Evolutionary conservation across 495 filamentous ascomycete genomes (phyloP).

Genomic region (Neurospora sublineolata): DNA sequence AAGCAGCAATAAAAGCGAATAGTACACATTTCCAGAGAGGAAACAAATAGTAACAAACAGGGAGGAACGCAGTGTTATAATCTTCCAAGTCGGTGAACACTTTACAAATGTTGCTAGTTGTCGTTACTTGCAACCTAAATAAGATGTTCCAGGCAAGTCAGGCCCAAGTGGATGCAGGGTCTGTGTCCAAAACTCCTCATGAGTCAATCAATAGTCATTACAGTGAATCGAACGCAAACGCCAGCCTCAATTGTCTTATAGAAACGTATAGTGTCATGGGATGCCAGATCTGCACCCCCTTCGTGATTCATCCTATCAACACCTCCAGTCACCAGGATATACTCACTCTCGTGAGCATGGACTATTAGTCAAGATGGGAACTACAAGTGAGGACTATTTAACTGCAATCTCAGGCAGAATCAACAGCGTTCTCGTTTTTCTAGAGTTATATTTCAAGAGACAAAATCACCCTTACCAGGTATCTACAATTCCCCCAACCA

Average conservation of each 20-base stretch:
- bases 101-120: neutral
- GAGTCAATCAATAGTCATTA: neutral
- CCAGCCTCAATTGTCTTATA: neutral
- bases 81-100: neutral
- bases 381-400: neutral
- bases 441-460: neutral
- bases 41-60: neutral
- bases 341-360: neutral
- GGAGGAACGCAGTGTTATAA: neutral
- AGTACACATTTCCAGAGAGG: neutral
- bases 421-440: neutral
- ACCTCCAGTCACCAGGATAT: neutral
- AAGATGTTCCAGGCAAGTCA: neutral
- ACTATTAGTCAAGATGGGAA: neutral
- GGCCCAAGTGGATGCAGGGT: neutral
- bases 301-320: neutral
- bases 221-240: neutral
- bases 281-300: neutral
- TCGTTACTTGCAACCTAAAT: neutral
- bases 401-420: neutral
- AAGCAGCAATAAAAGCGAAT: neutral
- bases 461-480: neutral
- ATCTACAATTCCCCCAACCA: neutral
- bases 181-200: neutral
- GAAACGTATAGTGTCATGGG: neutral